Evolutionary conservation across 495 filamentous ascomycete genomes (phyloP), one percentile per base, ranked within the genome.

Genomic region (Penicillium cosmopolitanum): DNA sequence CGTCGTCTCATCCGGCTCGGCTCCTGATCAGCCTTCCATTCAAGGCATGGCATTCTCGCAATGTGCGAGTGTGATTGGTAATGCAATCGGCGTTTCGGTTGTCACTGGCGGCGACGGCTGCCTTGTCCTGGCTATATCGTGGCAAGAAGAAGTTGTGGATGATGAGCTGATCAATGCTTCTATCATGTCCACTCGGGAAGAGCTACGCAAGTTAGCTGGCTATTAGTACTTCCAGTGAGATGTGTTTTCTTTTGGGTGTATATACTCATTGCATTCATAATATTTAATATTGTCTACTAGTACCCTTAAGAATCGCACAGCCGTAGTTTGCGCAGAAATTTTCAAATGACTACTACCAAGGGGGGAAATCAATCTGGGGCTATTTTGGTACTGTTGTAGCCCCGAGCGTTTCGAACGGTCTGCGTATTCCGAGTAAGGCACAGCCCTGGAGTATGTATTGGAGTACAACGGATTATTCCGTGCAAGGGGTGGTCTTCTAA

Each of bases 1-100:
- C 0, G 70, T 70, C 16, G 61, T 76, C 48, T 53, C 15, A 18
- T 56, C 62, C 18, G 70, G 70, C 21, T 48, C 55, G 21, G 59
- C 61, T 51, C 28, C 62, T 15, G 58, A 57, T 50, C 40, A 59
- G 18, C 73, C 72, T 55, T 59, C 54, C 34, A 69, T 80, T 16
- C 57, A 67, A 2, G 61, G 77, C 1, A 52, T 77, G 52, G 43
- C 79, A 2, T 83, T 83, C 51, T 78, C 79, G 6, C 80, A 83
- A 64, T 75, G 76, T 61, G 76, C 76, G 11, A 73, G 57, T 61
- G 79, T 79, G 4, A 67, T 68, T 7, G 77, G 77, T 1, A 57
- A 60, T 56, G 77, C 71, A 15, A 57, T 81, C 35, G 67, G 66
- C 46, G 66, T 76, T 7, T 77, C 75, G 31, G 68, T 68, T 21